Evolutionary conservation across 345 rosid genomes (phyloP).

Genomic region (Acer saccharum): DNA sequence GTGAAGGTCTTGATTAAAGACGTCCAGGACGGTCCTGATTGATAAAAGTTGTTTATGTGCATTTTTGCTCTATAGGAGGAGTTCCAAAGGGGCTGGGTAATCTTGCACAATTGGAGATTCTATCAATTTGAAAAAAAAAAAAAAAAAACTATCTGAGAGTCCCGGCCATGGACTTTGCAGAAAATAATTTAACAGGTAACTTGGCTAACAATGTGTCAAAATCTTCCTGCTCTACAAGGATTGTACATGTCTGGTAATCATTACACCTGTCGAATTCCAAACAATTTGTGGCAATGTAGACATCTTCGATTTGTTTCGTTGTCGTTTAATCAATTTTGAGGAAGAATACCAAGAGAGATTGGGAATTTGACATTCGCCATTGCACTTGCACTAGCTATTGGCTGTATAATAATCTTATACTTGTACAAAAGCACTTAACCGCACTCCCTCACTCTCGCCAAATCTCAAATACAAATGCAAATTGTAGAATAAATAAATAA

Average conservation of each 20-base stretch:
- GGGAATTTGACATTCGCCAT: not conserved
- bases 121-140: not conserved
- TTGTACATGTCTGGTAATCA: not conserved
- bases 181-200: not conserved
- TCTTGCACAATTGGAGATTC: not conserved
- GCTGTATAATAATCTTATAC: not conserved
- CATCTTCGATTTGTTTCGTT: not conserved
- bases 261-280: not conserved
- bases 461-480: too few species aligned
- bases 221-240: not conserved
- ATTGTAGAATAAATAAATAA: too few species aligned
- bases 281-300: slow-evolving; percentile 9
- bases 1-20: too few species aligned
- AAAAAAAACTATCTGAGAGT: not conserved
- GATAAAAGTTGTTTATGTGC: not conserved
- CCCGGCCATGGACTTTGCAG: not conserved
- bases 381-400: not conserved
- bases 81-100: not conserved
- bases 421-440: too few species aligned
- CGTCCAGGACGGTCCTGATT: too few species aligned
- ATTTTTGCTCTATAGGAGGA: not conserved
- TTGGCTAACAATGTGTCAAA: not conserved
- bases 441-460: too few species aligned
- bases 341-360: slow-evolving; percentile 3
- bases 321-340: slow-evolving; percentile 3